A percentile compares a stretch with the other conserved stretches of the same genome.
phyloP scores from a whole-genome alignment of 192 early-diverging fungal genomes.

The Mortierella hygrophila region DNA sequence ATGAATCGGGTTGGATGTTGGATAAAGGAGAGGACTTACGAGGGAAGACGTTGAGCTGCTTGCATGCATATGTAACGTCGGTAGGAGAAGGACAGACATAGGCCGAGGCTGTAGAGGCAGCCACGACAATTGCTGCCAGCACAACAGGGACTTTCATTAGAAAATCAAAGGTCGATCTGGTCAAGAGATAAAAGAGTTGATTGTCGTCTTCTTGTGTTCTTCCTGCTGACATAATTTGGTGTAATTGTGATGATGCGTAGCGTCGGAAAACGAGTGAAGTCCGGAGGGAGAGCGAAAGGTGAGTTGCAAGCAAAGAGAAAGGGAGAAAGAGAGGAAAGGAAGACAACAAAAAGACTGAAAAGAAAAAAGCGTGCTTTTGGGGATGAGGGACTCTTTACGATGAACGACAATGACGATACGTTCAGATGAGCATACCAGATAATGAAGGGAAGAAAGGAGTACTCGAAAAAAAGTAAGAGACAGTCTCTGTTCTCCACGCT shows the following conservation, averaged over 20 bases:
- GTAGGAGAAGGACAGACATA: conserved; percentile 20
- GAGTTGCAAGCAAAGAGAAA: neutral
- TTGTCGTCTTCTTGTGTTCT: neutral
- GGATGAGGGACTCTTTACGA: neutral
- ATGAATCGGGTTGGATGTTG: no score
- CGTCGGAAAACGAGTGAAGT: neutral
- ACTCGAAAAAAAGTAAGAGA: neutral
- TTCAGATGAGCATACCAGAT: neutral
- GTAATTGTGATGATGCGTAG: neutral
- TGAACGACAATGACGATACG: neutral
- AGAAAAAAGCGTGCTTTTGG: neutral
- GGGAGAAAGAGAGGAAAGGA: neutral
- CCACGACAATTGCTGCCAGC: neutral
- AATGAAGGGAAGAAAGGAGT: neutral
- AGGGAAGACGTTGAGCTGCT: conserved; percentile 30
- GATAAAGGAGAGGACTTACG: conserved; percentile 7
- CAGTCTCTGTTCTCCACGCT: neutral
- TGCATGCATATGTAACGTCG: conserved; percentile 16
- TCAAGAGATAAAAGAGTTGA: neutral
- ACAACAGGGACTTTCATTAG: neutral
- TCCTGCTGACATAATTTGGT: neutral
- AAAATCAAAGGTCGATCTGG: no score
- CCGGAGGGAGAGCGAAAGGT: neutral
- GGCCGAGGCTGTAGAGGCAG: conserved; percentile 1
- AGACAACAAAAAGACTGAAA: neutral